Evolutionary conservation across 73 alveolate genomes (phyloP).

Genomic region (Effrenium voratum): DNA sequence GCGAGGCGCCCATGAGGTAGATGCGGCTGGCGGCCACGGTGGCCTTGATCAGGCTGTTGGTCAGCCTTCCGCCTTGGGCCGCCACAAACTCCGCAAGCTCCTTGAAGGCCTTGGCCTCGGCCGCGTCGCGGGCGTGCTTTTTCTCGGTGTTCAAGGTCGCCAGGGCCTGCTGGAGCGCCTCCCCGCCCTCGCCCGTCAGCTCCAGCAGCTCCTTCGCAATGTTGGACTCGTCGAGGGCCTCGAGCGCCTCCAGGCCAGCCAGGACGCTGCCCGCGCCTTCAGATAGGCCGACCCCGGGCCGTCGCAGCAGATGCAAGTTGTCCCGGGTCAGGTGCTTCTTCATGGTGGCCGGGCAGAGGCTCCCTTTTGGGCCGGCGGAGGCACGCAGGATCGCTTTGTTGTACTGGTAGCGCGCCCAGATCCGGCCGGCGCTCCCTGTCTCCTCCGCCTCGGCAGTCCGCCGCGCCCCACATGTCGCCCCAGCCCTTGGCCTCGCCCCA

Average conservation of each 20-base stretch:
- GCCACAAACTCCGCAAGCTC: neutral
- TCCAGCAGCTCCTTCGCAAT: neutral
- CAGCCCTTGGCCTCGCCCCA: neutral
- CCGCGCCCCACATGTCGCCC: neutral
- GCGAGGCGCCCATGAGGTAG: slow-evolving; percentile 8
- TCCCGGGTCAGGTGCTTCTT: neutral
- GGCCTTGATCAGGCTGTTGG: neutral
- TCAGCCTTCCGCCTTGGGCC: neutral
- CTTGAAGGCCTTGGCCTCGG: neutral
- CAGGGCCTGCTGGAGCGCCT: neutral
- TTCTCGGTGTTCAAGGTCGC: neutral
- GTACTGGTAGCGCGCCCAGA: neutral
- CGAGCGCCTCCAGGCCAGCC: neutral
- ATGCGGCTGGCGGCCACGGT: neutral
- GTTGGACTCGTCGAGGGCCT: neutral
- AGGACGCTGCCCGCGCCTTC: neutral
- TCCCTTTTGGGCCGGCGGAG: neutral
- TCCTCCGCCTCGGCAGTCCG: neutral
- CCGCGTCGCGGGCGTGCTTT: neutral
- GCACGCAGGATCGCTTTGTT: neutral
- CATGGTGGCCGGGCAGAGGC: neutral
- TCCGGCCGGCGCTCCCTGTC: neutral
- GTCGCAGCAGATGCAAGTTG: neutral
- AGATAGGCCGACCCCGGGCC: neutral
- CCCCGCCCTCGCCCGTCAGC: neutral